Evolutionary conservation across 2,329 filamentous ascomycete species (phyloP).

Genomic region (Chaetomiaceae sp.): DNA sequence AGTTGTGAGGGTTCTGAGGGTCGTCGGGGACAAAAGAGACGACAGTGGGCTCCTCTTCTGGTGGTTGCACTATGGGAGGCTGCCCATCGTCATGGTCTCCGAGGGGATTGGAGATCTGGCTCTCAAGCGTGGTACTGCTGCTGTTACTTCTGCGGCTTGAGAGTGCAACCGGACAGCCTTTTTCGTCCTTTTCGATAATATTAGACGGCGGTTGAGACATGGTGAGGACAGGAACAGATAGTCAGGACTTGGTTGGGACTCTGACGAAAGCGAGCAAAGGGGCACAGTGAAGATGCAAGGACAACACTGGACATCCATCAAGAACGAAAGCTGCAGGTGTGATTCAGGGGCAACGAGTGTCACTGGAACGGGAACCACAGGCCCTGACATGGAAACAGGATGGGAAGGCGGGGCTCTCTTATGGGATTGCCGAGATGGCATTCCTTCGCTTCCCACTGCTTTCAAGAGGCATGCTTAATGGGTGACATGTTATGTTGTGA

Average conservation of each 20-base stretch:
- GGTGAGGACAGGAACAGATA: not conserved
- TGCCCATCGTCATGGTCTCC: slow-evolving; percentile 2
- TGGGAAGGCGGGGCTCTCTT: too few relatives aligned
- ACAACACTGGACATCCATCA: too few relatives aligned
- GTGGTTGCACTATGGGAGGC: not conserved
- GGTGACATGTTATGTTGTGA: not conserved
- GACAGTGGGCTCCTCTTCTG: slow-evolving; percentile 4
- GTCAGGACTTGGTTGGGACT: not conserved
- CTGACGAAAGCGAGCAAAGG: too few relatives aligned
- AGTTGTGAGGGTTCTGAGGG: slow-evolving; percentile 23
- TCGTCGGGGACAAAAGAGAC: slow-evolving; percentile 21
- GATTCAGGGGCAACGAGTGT: too few relatives aligned
- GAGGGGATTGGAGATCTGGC: not conserved
- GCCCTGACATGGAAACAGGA: too few relatives aligned
- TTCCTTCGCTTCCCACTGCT: too few relatives aligned
- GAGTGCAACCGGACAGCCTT: not conserved
- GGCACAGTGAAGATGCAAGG: too few relatives aligned
- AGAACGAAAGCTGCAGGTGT: too few relatives aligned
- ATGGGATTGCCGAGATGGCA: too few relatives aligned
- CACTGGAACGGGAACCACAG: too few relatives aligned
- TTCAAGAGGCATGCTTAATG: too few relatives aligned
- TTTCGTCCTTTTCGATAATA: not conserved
- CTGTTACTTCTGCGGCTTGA: not conserved
- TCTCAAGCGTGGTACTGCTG: not conserved
- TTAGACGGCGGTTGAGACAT: not conserved